A percentile compares a stretch with the other conserved stretches of the same genome.
Conservation (phyloP, 208 protist species). For the Leishmania lainsoni region DNA sequence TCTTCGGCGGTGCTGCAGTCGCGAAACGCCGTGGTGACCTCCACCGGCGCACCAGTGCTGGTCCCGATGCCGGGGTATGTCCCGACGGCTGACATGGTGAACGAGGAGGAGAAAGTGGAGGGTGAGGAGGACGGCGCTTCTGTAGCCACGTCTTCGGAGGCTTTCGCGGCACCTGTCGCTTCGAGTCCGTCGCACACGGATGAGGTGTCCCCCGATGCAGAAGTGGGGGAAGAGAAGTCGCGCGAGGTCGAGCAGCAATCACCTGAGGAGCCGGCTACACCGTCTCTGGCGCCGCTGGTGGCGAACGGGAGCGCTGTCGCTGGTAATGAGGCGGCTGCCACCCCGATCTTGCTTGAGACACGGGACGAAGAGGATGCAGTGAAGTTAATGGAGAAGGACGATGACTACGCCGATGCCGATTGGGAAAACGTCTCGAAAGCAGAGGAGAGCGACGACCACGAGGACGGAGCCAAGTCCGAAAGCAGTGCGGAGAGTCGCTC, state of each 20-base stretch:
- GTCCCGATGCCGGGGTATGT: not conserved
- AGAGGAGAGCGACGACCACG: not conserved
- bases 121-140: not conserved
- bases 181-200: not conserved
- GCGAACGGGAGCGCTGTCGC: not conserved
- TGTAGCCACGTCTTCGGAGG: not conserved
- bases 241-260: not conserved
- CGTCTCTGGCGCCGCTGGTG: not conserved
- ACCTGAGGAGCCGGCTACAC: not conserved
- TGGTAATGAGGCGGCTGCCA: not conserved
- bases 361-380: not conserved
- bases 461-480: not conserved
- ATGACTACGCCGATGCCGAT: constrained; percentile 6
- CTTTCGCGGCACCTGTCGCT: not conserved
- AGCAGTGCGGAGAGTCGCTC: not conserved
- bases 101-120: not conserved
- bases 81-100: not conserved
- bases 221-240: constrained; percentile 5
- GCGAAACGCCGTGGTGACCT: not conserved
- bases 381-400: not conserved
- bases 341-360: not conserved
- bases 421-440: not conserved
- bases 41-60: not conserved
- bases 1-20: not conserved
- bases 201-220: not conserved